phyloP scores from a whole-genome alignment of 805 yeast genomes.

The Candida cerambycidarum region DNA sequence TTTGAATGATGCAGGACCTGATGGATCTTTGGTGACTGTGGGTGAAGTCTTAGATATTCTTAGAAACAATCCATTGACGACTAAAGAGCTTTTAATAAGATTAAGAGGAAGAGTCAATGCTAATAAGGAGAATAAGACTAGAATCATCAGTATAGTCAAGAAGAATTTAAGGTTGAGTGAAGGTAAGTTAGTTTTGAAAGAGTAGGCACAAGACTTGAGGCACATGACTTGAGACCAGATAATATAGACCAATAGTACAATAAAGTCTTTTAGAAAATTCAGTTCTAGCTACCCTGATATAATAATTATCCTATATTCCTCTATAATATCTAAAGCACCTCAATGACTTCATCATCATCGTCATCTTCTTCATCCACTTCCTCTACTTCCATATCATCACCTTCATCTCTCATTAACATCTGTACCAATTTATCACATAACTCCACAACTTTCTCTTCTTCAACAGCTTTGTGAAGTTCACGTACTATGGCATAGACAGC shows the following conservation, averaged over 20 bases:
- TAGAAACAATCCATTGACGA: constrained; percentile 53
- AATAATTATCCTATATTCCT: no score
- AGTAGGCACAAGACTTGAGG: no score
- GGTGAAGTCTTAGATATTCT: constrained; percentile 71
- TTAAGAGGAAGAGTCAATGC: constrained; percentile 62
- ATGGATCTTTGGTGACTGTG: constrained; percentile 56
- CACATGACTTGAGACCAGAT: no score
- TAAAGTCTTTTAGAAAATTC: no score
- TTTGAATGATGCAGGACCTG: constrained; percentile 37
- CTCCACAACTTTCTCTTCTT: constrained; percentile 50
- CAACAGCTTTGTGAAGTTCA: constrained; percentile 70
- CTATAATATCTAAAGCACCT: no score
- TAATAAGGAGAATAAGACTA: constrained; percentile 61
- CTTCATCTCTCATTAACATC: constrained; percentile 89
- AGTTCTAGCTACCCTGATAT: no score
- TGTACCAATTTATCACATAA: constrained; percentile 84
- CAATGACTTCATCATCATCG: constrained; percentile 47
- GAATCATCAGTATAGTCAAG: constrained; percentile 58
- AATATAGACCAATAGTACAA: no score
- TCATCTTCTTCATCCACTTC: constrained; percentile 48
- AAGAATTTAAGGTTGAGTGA: constrained; percentile 56
- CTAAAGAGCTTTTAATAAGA: constrained; percentile 60
- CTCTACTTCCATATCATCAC: constrained; percentile 44
- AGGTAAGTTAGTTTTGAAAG: constrained; percentile 33
- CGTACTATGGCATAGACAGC: constrained; percentile 84